These are phyloP conservation scores for Pseudocohnilembus persalinus DNA, from an alignment of 169 alveolate genomes.

Conservation along the genomic window DNA sequence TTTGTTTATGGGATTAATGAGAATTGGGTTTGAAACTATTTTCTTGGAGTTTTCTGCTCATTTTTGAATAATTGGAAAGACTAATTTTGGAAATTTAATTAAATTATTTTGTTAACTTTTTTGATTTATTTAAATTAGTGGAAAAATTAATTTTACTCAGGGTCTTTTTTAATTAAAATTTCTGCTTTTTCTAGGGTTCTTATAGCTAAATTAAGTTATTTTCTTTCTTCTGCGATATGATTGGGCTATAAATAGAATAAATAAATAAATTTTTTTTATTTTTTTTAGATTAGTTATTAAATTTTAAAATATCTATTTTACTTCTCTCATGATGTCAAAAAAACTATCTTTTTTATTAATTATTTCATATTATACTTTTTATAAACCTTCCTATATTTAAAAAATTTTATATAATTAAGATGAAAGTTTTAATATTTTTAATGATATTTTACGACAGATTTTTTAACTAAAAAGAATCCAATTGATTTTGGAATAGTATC, in stretches of 20 bases:
- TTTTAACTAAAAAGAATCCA: conserved; percentile 91
- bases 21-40: background rate
- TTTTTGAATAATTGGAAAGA: background rate
- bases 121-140: background rate
- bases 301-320: background rate
- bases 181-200: conserved; percentile 66
- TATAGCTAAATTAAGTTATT: conserved; percentile 47
- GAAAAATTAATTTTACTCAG: conserved; percentile 45
- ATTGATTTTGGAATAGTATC: conserved; percentile 93
- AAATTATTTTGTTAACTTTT: background rate
- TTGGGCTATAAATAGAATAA: conserved; percentile 50
- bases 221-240: conserved; percentile 68
- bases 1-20: background rate
- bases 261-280: too few relatives aligned
- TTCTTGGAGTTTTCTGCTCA: background rate
- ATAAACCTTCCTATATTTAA: conserved; percentile 19
- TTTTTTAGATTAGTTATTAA: background rate
- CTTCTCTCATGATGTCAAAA: conserved; percentile 40
- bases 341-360: conserved; percentile 74
- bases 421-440: conserved; percentile 22
- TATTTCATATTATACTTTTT: conserved; percentile 31
- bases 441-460: conserved; percentile 82
- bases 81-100: background rate
- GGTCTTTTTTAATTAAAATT: conserved; percentile 75
- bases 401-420: conserved; percentile 17